A percentile compares a stretch with the other conserved stretches of the same genome.
Evolutionary conservation across 768 basidiomycete species (phyloP).

Genomic region (Collybia sp.): DNA sequence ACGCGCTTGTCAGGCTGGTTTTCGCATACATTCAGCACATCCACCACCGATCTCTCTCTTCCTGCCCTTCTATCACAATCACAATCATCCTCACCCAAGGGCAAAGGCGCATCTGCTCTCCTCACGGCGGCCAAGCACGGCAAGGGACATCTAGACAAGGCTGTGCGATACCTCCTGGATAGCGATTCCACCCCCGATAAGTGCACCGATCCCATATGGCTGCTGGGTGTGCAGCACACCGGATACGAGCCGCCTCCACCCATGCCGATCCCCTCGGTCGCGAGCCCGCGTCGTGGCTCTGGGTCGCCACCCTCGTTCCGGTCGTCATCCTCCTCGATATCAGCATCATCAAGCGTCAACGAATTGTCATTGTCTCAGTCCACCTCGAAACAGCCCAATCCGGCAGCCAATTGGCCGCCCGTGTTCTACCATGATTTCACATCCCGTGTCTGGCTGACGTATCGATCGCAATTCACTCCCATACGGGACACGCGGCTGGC

Average conservation of each 20-base stretch:
- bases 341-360: conserved; percentile 11
- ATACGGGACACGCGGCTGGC: conserved; percentile 59
- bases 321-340: conserved; percentile 32
- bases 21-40: conserved; percentile 70
- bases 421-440: conserved; percentile 88
- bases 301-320: conserved; percentile 38
- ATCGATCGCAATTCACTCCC: conserved; percentile 81
- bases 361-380: conserved; percentile 18
- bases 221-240: conserved; percentile 52
- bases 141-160: conserved; percentile 76
- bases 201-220: conserved; percentile 71
- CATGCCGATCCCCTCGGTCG: conserved; percentile 8
- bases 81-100: conserved; percentile 17
- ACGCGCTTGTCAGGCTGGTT: conserved; percentile 79
- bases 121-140: conserved; percentile 70
- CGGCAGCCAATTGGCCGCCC: conserved; percentile 64
- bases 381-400: conserved; percentile 20
- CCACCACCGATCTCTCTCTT: conserved; percentile 67
- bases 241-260: conserved; percentile 54
- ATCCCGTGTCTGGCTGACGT: conserved; percentile 87
- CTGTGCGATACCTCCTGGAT: conserved; percentile 87
- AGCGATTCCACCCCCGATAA: conserved; percentile 83
- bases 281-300: conserved; percentile 18
- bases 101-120: conserved; percentile 35
- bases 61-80: conserved; percentile 45